Percentiles rank a stretch among this genome's conserved stretches.
phyloP scores from a whole-genome alignment of 202 grass and related monocot species.

The Schoenoplectus triqueter region DNA sequence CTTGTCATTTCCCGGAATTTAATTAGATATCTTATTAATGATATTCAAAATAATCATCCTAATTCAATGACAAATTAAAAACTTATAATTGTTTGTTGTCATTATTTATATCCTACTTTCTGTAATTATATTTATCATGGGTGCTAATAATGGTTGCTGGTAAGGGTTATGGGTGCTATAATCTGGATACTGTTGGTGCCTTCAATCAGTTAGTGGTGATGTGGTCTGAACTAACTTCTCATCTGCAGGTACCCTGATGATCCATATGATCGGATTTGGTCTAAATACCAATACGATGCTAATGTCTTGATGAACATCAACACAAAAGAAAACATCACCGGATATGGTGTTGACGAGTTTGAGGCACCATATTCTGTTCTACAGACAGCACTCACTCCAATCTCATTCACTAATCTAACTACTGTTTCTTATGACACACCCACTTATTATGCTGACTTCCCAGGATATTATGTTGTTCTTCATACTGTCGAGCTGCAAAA shows the following conservation, averaged over 20 bases:
- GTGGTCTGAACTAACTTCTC: not conserved
- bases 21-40: no score
- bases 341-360: not conserved
- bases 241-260: conserved; percentile 33
- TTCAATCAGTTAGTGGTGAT: not conserved
- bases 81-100: no score
- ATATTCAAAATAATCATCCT: no score
- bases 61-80: no score
- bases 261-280: conserved; percentile 37
- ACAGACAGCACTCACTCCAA: conserved; percentile 49
- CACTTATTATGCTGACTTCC: no score
- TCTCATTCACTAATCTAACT: not conserved
- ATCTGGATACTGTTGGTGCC: no score
- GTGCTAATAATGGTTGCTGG: no score
- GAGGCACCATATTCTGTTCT: conserved; percentile 48
- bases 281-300: not conserved
- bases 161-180: no score
- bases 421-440: not conserved
- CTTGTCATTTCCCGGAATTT: no score
- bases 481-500: not conserved
- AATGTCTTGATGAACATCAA: not conserved
- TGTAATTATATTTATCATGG: no score
- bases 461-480: conserved; percentile 21
- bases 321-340: not conserved
- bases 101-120: no score